These are phyloP conservation scores for Effrenium voratum DNA, from an alignment of 73 alveolate genomes.

Conservation along the genomic window DNA sequence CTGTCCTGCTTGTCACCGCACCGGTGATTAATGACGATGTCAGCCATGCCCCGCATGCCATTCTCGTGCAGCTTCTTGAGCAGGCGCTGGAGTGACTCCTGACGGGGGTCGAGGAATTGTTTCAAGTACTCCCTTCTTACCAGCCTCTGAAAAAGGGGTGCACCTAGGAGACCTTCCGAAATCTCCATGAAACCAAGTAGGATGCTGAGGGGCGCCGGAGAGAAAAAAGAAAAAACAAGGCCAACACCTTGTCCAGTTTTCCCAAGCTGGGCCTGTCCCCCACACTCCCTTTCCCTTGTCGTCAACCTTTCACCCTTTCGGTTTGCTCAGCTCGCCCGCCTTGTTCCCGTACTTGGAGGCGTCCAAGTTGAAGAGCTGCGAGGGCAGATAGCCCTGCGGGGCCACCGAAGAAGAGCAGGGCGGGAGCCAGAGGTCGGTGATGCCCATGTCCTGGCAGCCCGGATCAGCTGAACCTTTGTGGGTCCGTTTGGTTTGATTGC, in stretches of 20 bases:
- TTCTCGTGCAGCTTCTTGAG: constrained; percentile 43
- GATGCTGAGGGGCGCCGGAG: too few relatives aligned
- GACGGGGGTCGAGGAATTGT: not conserved
- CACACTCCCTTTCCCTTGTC: not conserved
- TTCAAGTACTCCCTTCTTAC: too few relatives aligned
- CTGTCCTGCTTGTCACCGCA: constrained; percentile 91
- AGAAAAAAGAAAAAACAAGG: too few relatives aligned
- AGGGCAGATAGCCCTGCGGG: constrained; percentile 88
- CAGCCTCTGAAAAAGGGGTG: too few relatives aligned
- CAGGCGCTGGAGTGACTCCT: constrained; percentile 55
- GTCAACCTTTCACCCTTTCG: not conserved
- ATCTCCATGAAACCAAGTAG: too few relatives aligned
- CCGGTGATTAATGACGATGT: constrained; percentile 90
- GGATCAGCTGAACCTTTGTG: not conserved
- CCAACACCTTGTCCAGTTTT: too few relatives aligned
- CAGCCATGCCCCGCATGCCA: constrained; percentile 87
- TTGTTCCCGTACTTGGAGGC: constrained; percentile 89
- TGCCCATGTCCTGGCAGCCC: constrained; percentile 77
- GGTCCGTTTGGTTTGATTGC: too few relatives aligned
- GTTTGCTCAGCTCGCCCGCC: not conserved
- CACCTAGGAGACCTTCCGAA: too few relatives aligned
- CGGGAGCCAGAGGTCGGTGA: constrained; percentile 92
- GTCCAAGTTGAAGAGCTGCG: constrained; percentile 91
- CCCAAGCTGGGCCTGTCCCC: too few relatives aligned
- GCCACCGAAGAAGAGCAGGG: constrained; percentile 85